Evolutionary conservation across 2,329 filamentous ascomycete genomes (phyloP), one percentile per base, ranked within the genome.

Genomic region (Knoxdaviesia capensis): DNA sequence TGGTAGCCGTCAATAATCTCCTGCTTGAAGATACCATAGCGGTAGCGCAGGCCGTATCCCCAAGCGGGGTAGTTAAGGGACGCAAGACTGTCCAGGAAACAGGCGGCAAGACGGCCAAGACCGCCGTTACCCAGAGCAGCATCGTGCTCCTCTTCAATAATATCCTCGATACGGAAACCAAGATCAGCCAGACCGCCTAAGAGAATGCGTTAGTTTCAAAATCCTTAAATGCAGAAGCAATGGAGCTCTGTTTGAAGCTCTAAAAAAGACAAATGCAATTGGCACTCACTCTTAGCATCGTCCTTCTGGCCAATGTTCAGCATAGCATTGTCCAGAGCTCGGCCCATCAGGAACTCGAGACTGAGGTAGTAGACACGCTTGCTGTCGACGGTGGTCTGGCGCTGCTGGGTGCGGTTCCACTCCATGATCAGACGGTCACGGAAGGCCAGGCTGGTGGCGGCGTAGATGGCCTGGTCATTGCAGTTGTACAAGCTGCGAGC

Each of bases 11-110:
- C 82, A 46, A 94, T 78, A 52, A 98, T 96, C 65, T 96, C 90
- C 65, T 98, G 90, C 66, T 96, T 96, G 76, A 98, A 98, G 58
- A 98, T 98, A 56, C 83, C 83, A 57, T 96, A 96, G 58, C 86
- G 72, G 66, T 98, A 98, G 54, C 90, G 77, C 50, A 98, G 66
- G 43, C 88, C 90, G 54, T 98, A 98, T 34, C 90, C 90, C 90
- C 90, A 98, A 20, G 90, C 90, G 7, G 90, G 84, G 58, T 81
- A 94, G 65, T 94, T 92, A 52, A 98, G 70, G 7, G 86, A 88
- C 29, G 90, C 90, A 55, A 98, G 66, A 52, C 87, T 94, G 65
- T 98, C 90, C 48, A 98, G 74, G 68, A 96, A 94, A 63, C 90
- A 98, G 35, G 90, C 90, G 9, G 90, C 90, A 40, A 98, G 73